Evolutionary conservation across 805 yeast genomes (phyloP).

Genomic region (Yarrowia deformans): DNA sequence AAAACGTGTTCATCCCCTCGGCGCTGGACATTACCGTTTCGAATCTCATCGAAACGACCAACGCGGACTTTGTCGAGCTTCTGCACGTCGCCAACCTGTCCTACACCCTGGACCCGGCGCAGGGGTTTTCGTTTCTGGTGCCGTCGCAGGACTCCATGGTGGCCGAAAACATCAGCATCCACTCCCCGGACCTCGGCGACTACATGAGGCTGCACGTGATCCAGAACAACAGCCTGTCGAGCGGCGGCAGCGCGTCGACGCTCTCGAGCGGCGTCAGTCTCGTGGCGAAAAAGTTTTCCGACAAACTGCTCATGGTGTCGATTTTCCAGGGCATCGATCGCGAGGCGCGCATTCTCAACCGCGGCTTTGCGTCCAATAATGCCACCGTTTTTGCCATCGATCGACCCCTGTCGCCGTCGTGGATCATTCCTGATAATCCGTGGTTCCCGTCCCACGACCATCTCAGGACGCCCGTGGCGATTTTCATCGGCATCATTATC

Average conservation of each 20-base stretch:
- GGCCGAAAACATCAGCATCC: constrained; percentile 58
- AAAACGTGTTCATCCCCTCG: constrained; percentile 63
- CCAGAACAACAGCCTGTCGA: constrained; percentile 58
- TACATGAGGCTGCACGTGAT: constrained; percentile 74
- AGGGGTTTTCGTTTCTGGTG: constrained; percentile 67
- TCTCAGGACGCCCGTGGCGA: constrained; percentile 48
- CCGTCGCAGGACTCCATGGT: constrained; percentile 69
- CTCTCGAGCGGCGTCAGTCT: constrained; percentile 44
- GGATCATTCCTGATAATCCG: constrained; percentile 48
- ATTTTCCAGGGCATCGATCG: constrained; percentile 44
- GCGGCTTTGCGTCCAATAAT: constrained; percentile 45
- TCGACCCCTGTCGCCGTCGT: constrained; percentile 49
- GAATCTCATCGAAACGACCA: constrained; percentile 64
- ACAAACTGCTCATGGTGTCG: constrained; percentile 45
- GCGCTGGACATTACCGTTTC: constrained; percentile 59
- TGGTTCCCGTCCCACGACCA: constrained; percentile 45
- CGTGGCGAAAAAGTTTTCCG: constrained; percentile 43
- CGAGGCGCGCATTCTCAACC: constrained; percentile 43
- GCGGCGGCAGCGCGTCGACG: constrained; percentile 44
- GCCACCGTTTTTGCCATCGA: constrained; percentile 49
- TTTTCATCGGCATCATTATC: constrained; percentile 41
- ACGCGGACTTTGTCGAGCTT: constrained; percentile 57
- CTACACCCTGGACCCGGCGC: constrained; percentile 54
- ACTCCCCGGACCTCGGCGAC: constrained; percentile 56
- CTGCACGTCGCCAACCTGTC: constrained; percentile 57